Percentiles rank a stretch among this genome's conserved stretches.
Conservation (phyloP, 768 basidiomycete genomes). For the Cyclocybe cylindracea region DNA sequence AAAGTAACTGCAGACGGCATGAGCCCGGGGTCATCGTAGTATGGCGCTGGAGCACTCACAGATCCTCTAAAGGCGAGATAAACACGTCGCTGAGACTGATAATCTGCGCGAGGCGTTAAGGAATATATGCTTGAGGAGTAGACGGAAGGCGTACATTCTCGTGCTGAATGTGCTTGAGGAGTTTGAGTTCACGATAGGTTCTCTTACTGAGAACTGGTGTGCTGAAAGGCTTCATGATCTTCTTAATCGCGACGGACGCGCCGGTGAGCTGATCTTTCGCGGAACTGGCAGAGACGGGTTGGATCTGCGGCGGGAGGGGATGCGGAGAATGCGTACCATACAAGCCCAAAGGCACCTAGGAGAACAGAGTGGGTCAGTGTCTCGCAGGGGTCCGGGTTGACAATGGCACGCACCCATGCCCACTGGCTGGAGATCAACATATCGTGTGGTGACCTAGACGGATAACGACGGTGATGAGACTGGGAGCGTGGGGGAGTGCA, state of each 20-base stretch:
- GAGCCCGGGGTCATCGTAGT: background rate
- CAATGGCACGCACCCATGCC: constrained; percentile 82
- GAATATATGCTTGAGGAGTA: background rate
- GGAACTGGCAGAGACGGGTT: constrained; percentile 51
- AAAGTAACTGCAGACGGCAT: constrained; percentile 73
- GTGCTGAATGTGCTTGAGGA: constrained; percentile 97
- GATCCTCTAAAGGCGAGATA: constrained; percentile 98
- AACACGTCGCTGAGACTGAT: constrained; percentile 99
- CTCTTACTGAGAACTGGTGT: constrained; percentile 98
- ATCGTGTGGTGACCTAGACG: constrained; percentile 89
- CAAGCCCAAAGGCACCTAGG: constrained; percentile 93
- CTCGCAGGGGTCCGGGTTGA: constrained; percentile 1
- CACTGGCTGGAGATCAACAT: constrained; percentile 98
- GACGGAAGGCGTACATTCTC: constrained; percentile 72
- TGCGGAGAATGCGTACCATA: constrained; percentile 66
- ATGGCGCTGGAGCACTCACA: constrained; percentile 52
- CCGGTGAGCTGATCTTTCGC: constrained; percentile 94
- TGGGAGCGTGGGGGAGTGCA: constrained; percentile 14
- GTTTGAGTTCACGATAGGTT: constrained; percentile 96
- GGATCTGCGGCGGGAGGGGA: constrained; percentile 4
- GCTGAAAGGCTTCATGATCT: constrained; percentile 99
- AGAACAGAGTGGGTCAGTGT: background rate
- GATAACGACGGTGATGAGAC: constrained; percentile 17
- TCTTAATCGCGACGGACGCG: constrained; percentile 97
- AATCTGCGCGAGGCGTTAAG: constrained; percentile 55